These are phyloP conservation scores for Hygrophoropsis aurantiaca DNA, from an alignment of 768 basidiomycete species.

Conservation along the genomic window DNA sequence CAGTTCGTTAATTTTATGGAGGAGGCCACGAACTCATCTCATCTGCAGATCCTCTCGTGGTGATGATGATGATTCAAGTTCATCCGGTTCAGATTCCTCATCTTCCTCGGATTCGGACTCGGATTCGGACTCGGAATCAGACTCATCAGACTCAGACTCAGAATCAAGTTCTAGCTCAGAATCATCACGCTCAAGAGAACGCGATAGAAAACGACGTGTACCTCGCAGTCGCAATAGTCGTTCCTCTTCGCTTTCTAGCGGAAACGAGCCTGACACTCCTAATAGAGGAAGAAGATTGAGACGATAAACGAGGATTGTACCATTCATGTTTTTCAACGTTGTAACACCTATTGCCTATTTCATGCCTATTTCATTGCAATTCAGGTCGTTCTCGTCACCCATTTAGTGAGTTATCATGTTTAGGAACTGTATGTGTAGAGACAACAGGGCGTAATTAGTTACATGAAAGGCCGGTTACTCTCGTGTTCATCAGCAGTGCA, in stretches of 20 bases:
- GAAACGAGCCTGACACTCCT: slow-evolving; percentile 14
- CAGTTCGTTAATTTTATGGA: slow-evolving; percentile 21
- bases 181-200: slow-evolving; percentile 45
- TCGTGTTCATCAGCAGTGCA: slow-evolving; percentile 89
- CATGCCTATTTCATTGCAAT: no score
- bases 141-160: slow-evolving; percentile 27
- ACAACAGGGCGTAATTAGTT: slow-evolving; percentile 7
- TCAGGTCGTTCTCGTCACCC: no score
- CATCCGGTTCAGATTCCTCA: slow-evolving; percentile 24
- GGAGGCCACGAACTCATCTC: neutral
- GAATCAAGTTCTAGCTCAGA: slow-evolving; percentile 46
- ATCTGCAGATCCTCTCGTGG: slow-evolving; percentile 31
- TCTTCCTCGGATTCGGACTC: slow-evolving; percentile 32
- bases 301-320: slow-evolving; percentile 5
- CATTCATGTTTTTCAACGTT: no score
- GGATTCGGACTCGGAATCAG: slow-evolving; percentile 33
- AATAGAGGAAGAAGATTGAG: slow-evolving; percentile 9
- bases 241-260: slow-evolving; percentile 18
- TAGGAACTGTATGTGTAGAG: no score
- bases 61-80: slow-evolving; percentile 23
- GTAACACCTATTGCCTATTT: no score
- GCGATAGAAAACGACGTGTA: slow-evolving; percentile 38
- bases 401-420: no score
- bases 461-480: slow-evolving; percentile 45
- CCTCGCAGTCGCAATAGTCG: slow-evolving; percentile 24